phyloP scores from a whole-genome alignment of 2,329 filamentous ascomycete genomes.

The Aspergillus ochraceoroseus region DNA sequence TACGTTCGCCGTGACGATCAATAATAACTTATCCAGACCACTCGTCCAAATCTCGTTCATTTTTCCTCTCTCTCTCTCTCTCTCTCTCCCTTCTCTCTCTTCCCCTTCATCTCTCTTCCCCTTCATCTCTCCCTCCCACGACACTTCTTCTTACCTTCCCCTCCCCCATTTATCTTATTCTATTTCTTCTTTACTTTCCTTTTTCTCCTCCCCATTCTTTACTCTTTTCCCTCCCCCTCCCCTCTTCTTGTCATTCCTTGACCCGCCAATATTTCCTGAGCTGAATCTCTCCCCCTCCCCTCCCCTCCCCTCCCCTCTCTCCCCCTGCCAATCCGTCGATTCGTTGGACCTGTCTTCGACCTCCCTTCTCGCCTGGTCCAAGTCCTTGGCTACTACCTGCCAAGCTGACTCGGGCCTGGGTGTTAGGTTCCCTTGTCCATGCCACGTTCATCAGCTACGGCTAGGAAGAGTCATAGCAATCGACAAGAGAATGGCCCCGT shows the following conservation, averaged over 20 bases:
- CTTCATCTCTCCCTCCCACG: constrained; percentile 13
- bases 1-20: constrained; percentile 18
- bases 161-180: constrained; percentile 13
- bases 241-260: constrained; percentile 20
- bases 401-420: constrained; percentile 47
- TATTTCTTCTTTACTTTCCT: constrained; percentile 16
- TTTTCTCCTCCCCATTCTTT: constrained; percentile 15
- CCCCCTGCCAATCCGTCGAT: constrained; percentile 10
- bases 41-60: no score
- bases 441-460: constrained; percentile 47
- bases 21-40: constrained; percentile 21
- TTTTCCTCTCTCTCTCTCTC: constrained; percentile 20
- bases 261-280: constrained; percentile 10
- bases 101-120: constrained; percentile 15
- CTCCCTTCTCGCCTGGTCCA: constrained; percentile 38
- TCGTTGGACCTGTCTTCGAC: constrained; percentile 21
- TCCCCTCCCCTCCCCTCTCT: constrained; percentile 13
- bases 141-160: constrained; percentile 16
- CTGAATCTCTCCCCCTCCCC: constrained; percentile 13
- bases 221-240: constrained; percentile 13
- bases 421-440: constrained; percentile 45
- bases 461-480: constrained; percentile 60
- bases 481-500: constrained; percentile 85
- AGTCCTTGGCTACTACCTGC: constrained; percentile 47
- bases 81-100: constrained; percentile 19